phyloP scores from a whole-genome alignment of 805 yeast genomes.

The Ogataea pignaliae region DNA sequence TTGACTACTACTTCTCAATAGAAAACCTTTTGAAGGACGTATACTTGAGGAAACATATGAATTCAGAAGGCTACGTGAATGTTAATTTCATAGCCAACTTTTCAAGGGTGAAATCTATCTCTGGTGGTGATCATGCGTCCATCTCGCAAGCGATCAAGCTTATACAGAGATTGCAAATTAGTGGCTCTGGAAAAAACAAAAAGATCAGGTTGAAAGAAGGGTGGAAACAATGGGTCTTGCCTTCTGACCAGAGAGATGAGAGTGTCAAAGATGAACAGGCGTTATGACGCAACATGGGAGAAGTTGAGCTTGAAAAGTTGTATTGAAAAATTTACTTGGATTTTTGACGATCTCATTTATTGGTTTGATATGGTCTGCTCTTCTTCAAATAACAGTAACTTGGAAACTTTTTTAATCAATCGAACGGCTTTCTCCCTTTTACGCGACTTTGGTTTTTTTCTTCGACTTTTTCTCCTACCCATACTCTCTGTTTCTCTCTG shows the following conservation, averaged over 20 bases:
- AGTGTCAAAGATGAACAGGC: conserved; percentile 1
- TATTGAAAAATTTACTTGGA: background rate
- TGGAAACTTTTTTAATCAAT: too few species aligned
- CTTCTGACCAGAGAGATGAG: conserved; percentile 36
- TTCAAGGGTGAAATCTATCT: conserved; percentile 62
- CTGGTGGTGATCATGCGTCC: conserved; percentile 42
- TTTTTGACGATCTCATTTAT: too few species aligned
- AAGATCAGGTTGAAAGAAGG: conserved; percentile 55
- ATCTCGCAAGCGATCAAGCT: conserved; percentile 30
- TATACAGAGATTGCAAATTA: conserved; percentile 29
- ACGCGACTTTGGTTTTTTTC: too few species aligned
- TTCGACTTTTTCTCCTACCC: too few species aligned
- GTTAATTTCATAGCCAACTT: conserved; percentile 56
- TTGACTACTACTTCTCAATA: conserved; percentile 82
- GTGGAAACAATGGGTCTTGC: conserved; percentile 69
- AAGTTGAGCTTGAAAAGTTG: too few species aligned
- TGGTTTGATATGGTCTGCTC: too few species aligned
- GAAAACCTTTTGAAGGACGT: conserved; percentile 83
- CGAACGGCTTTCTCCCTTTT: too few species aligned
- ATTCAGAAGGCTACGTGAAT: conserved; percentile 63
- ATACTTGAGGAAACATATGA: conserved; percentile 74
- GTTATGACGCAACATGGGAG: too few species aligned
- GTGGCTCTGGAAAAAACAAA: conserved; percentile 28
- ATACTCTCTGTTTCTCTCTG: too few species aligned
- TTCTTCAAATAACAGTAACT: too few species aligned